Evolutionary conservation across 2,329 filamentous ascomycete genomes (phyloP).

Genomic region (Tympanopsis confertula): DNA sequence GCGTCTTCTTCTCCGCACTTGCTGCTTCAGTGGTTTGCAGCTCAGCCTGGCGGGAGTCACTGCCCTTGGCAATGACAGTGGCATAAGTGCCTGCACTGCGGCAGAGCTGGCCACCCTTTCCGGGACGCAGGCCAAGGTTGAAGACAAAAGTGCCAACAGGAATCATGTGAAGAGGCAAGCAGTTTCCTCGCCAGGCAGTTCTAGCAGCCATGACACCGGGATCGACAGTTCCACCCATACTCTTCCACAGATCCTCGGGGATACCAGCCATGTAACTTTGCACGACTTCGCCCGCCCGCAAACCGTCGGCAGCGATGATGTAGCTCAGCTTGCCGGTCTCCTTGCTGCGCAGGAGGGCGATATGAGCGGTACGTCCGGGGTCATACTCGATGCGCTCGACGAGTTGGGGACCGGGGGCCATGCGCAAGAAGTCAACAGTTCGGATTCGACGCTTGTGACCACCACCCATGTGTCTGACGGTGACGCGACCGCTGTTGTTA

Average conservation of each 20-base stretch:
- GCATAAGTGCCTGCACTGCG: slow-evolving; percentile 89
- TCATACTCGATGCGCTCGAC: slow-evolving; percentile 96
- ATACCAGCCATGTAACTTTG: slow-evolving; percentile 89
- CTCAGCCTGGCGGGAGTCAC: slow-evolving; percentile 27
- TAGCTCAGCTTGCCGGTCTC: slow-evolving; percentile 71
- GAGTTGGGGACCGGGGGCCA: slow-evolving; percentile 66
- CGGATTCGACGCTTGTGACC: slow-evolving; percentile 86
- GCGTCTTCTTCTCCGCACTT: background rate
- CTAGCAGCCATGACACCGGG: slow-evolving; percentile 91
- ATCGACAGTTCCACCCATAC: slow-evolving; percentile 87
- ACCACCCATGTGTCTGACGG: slow-evolving; percentile 82
- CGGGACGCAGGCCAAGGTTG: slow-evolving; percentile 69
- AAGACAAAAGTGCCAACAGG: slow-evolving; percentile 87
- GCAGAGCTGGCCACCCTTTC: slow-evolving; percentile 76
- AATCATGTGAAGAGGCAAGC: slow-evolving; percentile 87
- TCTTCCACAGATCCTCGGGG: slow-evolving; percentile 71
- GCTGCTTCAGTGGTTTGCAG: background rate
- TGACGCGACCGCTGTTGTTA: slow-evolving; percentile 76
- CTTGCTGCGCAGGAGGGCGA: slow-evolving; percentile 72
- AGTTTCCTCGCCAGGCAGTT: slow-evolving; percentile 90
- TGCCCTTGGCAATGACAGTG: slow-evolving; percentile 78
- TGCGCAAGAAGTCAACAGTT: slow-evolving; percentile 77
- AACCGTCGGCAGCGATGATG: slow-evolving; percentile 88
- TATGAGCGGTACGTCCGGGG: slow-evolving; percentile 82
- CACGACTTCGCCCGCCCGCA: slow-evolving; percentile 80